Evolutionary conservation across 73 alveolate genomes (phyloP).

Genomic region (Stentor coeruleus): DNA sequence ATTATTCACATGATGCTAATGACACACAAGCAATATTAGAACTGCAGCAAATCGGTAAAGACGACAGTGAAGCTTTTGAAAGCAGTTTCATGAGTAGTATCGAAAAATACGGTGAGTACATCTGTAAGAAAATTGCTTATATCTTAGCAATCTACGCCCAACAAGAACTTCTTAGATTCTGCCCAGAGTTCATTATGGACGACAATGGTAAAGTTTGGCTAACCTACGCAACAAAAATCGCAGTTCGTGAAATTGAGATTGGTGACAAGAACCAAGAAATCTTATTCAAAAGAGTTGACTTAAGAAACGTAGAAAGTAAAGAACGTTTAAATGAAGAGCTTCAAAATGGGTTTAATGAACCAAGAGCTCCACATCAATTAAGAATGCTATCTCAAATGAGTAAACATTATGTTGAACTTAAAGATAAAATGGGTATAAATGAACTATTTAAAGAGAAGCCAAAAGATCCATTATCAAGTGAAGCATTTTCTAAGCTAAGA

Average conservation of each 20-base stretch:
- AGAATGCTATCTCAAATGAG: slow-evolving; percentile 6
- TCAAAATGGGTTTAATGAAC: not conserved
- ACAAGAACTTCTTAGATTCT: slow-evolving; percentile 18
- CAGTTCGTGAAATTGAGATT: not conserved
- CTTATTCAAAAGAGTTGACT: not conserved
- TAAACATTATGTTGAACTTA: not conserved
- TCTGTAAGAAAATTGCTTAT: slow-evolving; percentile 4
- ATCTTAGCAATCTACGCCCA: not conserved
- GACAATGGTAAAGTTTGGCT: slow-evolving; percentile 30
- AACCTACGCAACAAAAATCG: not conserved
- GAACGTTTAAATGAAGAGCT: slow-evolving; percentile 12
- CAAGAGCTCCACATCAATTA: slow-evolving; percentile 12
- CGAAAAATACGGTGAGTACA: not conserved
- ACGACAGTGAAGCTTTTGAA: not conserved
- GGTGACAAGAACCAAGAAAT: not conserved
- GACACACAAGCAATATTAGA: slow-evolving; percentile 11
- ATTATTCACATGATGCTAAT: slow-evolving; percentile 11
- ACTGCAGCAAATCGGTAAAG: slow-evolving; percentile 21
- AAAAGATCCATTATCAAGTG: slow-evolving; percentile 12
- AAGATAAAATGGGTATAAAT: slow-evolving; percentile 16
- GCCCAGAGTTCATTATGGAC: slow-evolving; percentile 1
- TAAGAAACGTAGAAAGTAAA: not conserved
- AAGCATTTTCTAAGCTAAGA: slow-evolving; percentile 13
- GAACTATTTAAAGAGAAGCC: not conserved
- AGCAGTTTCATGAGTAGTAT: not conserved